Evolutionary conservation across 2,329 filamentous ascomycete species (phyloP).

Genomic region (Blastomyces gilchristii): DNA sequence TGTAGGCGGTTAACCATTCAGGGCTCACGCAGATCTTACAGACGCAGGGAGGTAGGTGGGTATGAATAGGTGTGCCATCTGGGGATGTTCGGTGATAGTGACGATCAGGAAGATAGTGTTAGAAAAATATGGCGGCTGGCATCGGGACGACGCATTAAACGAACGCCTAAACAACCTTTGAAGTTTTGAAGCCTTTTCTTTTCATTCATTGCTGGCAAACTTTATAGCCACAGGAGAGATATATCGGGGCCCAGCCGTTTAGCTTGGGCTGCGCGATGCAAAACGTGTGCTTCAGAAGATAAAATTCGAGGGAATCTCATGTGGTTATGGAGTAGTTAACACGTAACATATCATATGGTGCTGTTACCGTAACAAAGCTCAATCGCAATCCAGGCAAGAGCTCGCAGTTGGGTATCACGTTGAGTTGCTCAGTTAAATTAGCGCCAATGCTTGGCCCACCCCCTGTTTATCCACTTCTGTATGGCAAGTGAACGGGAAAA

Average conservation of each 20-base stretch:
- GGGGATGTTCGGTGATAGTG: not conserved
- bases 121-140: not conserved
- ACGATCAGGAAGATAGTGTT: not conserved
- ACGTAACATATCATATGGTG: not conserved
- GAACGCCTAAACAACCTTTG: not conserved
- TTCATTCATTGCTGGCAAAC: not conserved
- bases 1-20: not conserved
- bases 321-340: not conserved
- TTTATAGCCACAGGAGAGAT: not conserved
- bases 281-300: not conserved
- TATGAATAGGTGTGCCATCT: not conserved
- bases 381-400: not conserved
- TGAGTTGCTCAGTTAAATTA: not conserved
- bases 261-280: not conserved
- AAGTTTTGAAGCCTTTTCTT: not conserved
- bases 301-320: not conserved
- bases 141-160: not conserved
- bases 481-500: not conserved
- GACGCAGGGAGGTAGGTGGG: not conserved
- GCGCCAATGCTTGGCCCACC: not conserved
- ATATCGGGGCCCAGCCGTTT: no score
- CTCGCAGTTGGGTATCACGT: not conserved
- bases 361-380: not conserved
- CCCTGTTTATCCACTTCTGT: not conserved
- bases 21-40: not conserved